Evolutionary conservation across 257 asterid species (phyloP).

Genomic region (Linaria vulgaris): DNA sequence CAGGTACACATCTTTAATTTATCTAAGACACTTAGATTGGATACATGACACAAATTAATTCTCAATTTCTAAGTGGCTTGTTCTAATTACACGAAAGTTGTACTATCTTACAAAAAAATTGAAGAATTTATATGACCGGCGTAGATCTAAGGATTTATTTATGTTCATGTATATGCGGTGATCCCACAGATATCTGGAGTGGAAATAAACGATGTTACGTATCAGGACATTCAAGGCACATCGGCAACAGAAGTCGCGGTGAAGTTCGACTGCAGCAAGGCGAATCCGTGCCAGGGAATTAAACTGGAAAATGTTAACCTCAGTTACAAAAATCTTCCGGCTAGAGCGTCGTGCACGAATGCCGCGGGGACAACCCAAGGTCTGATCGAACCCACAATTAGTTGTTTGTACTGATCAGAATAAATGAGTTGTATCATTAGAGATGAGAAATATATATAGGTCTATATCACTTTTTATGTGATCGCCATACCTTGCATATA

Average conservation of each 20-base stretch:
- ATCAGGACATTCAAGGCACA: conserved; percentile 57
- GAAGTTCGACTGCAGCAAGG: conserved; percentile 61
- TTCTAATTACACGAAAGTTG: too few species aligned
- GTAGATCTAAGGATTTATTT: neutral
- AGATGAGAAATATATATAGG: neutral
- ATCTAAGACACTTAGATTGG: too few species aligned
- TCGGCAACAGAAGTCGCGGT: conserved; percentile 63
- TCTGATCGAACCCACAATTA: conserved; percentile 33
- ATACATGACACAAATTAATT: too few species aligned
- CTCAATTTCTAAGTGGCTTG: too few species aligned
- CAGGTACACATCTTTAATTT: conserved; percentile 33
- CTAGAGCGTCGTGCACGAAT: conserved; percentile 44
- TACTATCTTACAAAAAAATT: too few species aligned
- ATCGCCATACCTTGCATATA: too few species aligned
- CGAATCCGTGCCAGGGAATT: conserved; percentile 42
- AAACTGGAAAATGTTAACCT: conserved; percentile 38
- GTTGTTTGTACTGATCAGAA: conserved; percentile 37
- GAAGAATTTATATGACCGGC: neutral
- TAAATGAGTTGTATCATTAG: neutral
- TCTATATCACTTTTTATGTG: too few species aligned
- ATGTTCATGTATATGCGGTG: too few species aligned
- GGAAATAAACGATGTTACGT: conserved; percentile 47
- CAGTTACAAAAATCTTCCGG: conserved; percentile 28
- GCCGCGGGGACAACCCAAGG: conserved; percentile 51
- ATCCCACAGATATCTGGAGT: conserved; percentile 52